Percentiles rank a stretch among this genome's conserved stretches.
These are phyloP conservation scores for Jamesozyma piceae DNA, from an alignment of 805 yeast genomes.

Conservation along the genomic window DNA sequence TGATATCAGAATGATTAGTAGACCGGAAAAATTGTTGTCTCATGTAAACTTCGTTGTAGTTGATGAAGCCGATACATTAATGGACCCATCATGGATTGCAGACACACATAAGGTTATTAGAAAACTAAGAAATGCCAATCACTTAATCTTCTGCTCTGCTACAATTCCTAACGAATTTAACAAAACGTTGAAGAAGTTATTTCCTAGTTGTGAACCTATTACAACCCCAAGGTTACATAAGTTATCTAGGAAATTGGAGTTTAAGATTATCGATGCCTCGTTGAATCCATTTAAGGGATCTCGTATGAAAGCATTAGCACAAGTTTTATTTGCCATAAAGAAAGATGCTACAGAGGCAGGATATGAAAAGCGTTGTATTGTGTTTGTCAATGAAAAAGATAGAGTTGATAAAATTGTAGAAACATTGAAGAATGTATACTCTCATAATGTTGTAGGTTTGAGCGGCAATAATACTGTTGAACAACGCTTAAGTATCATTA, in stretches of 20 bases:
- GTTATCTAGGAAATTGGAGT: slow-evolving; percentile 66
- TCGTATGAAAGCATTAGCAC: slow-evolving; percentile 76
- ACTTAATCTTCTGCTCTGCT: slow-evolving; percentile 76
- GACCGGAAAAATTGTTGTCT: slow-evolving; percentile 34
- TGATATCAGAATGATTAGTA: slow-evolving; percentile 29
- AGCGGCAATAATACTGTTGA: slow-evolving; percentile 56
- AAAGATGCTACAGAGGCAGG: slow-evolving; percentile 76
- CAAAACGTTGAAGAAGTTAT: slow-evolving; percentile 46
- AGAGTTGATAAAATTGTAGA: slow-evolving; percentile 52
- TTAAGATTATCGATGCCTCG: slow-evolving; percentile 67
- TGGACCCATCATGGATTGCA: slow-evolving; percentile 70
- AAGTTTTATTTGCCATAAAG: slow-evolving; percentile 75
- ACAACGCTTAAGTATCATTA: slow-evolving; percentile 49
- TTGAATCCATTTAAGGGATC: slow-evolving; percentile 76
- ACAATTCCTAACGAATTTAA: slow-evolving; percentile 78
- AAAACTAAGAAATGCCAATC: slow-evolving; percentile 43
- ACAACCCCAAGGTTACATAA: slow-evolving; percentile 78
- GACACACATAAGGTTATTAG: slow-evolving; percentile 51
- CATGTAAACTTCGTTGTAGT: slow-evolving; percentile 56
- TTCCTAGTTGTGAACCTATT: slow-evolving; percentile 57
- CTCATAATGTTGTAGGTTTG: slow-evolving; percentile 54
- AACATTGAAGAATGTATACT: slow-evolving; percentile 39
- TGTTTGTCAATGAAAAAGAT: slow-evolving; percentile 72
- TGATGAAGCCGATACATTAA: slow-evolving; percentile 90
- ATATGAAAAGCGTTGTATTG: slow-evolving; percentile 65